These are phyloP conservation scores for Syncephalis fuscata DNA, from an alignment of 371 early-diverging fungal species.

Conservation along the genomic window DNA sequence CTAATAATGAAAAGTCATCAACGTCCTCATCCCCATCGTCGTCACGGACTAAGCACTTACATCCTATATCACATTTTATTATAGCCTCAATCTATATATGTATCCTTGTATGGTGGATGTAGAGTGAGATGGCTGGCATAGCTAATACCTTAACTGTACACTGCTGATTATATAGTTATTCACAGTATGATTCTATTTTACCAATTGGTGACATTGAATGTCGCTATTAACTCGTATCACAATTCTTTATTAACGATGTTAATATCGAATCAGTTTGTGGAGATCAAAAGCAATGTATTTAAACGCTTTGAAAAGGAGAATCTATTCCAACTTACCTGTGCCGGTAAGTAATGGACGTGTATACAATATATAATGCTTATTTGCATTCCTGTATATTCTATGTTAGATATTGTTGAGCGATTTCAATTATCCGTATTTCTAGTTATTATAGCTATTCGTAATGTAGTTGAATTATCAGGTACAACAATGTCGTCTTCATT, in stretches of 20 bases:
- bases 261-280: conserved; percentile 94
- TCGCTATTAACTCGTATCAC: conserved; percentile 88
- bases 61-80: conserved; percentile 39
- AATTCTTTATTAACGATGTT: conserved; percentile 83
- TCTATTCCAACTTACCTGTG: conserved; percentile 83
- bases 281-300: conserved; percentile 92
- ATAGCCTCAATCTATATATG: conserved; percentile 67
- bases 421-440: conserved; percentile 81
- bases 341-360: conserved; percentile 27
- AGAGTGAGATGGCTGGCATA: background rate
- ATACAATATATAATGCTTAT: background rate
- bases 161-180: conserved; percentile 19
- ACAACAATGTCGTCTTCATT: conserved; percentile 26
- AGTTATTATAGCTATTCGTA: conserved; percentile 72
- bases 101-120: conserved; percentile 8
- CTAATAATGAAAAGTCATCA: conserved; percentile 15
- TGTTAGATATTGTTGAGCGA: conserved; percentile 82
- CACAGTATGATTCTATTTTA: conserved; percentile 87
- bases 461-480: conserved; percentile 75
- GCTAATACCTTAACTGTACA: background rate
- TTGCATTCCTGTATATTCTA: background rate
- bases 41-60: conserved; percentile 25
- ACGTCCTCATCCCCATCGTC: conserved; percentile 14
- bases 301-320: conserved; percentile 93
- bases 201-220: conserved; percentile 90